phyloP scores from a whole-genome alignment of 352 stramenopile genomes.

The Pseudoperonospora humuli region DNA sequence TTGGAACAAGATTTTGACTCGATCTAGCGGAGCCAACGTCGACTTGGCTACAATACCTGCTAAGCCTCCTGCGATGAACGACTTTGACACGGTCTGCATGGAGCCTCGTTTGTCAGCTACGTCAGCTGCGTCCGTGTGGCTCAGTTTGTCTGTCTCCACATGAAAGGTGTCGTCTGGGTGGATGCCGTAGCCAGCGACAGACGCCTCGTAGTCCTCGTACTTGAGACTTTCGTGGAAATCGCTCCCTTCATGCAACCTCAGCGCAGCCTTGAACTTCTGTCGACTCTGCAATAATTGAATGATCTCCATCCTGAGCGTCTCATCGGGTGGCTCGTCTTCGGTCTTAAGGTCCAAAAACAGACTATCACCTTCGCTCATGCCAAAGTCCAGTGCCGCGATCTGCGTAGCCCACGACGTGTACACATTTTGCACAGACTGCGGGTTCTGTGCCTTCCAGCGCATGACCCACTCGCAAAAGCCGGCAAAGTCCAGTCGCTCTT shows the following conservation, averaged over 20 bases:
- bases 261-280: conserved; percentile 2
- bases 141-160: conserved; percentile 4
- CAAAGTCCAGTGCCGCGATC: conserved; percentile 62
- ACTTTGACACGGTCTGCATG: conserved; percentile 71
- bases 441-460: conserved; percentile 69
- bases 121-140: conserved; percentile 9
- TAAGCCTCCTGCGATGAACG: conserved; percentile 63
- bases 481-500: conserved; percentile 57
- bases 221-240: neutral
- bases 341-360: conserved; percentile 55
- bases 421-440: conserved; percentile 52
- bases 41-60: conserved; percentile 77
- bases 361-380: conserved; percentile 55
- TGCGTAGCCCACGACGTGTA: conserved; percentile 75
- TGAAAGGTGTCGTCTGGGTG: conserved; percentile 16
- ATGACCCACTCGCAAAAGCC: conserved; percentile 73
- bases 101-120: conserved; percentile 27
- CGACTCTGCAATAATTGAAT: conserved; percentile 24
- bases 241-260: conserved; percentile 11
- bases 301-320: conserved; percentile 27
- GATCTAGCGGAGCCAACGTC: conserved; percentile 60
- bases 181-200: conserved; percentile 12
- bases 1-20: conserved; percentile 84
- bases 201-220: conserved; percentile 22
- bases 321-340: conserved; percentile 27